Conservation (phyloP, 352 stramenopile species). For the Blastocystis sp. region DNA sequence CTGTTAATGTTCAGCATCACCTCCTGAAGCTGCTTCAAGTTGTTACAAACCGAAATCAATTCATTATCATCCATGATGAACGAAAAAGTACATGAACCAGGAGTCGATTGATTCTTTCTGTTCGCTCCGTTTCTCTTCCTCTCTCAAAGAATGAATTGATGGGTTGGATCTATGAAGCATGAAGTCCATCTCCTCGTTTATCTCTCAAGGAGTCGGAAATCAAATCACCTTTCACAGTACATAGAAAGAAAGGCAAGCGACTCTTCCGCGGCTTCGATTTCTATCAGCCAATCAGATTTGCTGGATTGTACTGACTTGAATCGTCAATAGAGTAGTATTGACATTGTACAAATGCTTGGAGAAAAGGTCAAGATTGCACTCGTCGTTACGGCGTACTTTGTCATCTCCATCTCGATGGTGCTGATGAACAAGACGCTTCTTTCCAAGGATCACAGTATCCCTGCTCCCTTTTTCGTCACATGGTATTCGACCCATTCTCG, state of each 20-base stretch:
- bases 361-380: slow-evolving; percentile 64
- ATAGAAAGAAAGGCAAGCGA: too few relatives aligned
- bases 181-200: too few relatives aligned
- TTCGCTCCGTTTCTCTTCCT: too few relatives aligned
- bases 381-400: slow-evolving; percentile 70
- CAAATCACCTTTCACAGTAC: too few relatives aligned
- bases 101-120: too few relatives aligned
- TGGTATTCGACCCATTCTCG: slow-evolving; percentile 63
- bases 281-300: neutral
- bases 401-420: slow-evolving; percentile 72
- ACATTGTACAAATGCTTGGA: slow-evolving; percentile 14
- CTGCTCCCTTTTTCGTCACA: slow-evolving; percentile 71
- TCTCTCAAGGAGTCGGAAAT: too few relatives aligned
- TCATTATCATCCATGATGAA: slow-evolving; percentile 55
- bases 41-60: slow-evolving; percentile 50
- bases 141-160: too few relatives aligned
- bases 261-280: too few relatives aligned
- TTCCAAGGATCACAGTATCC: slow-evolving; percentile 65
- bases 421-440: slow-evolving; percentile 75
- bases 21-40: slow-evolving; percentile 49
- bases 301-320: neutral
- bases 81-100: too few relatives aligned
- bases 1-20: slow-evolving; percentile 24
- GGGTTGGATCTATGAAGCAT: too few relatives aligned
- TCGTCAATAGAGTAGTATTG: neutral